A percentile compares a stretch with the other conserved stretches of the same genome.
Conservation (phyloP, 345 rosid species). For the Trapa bicornis region DNA sequence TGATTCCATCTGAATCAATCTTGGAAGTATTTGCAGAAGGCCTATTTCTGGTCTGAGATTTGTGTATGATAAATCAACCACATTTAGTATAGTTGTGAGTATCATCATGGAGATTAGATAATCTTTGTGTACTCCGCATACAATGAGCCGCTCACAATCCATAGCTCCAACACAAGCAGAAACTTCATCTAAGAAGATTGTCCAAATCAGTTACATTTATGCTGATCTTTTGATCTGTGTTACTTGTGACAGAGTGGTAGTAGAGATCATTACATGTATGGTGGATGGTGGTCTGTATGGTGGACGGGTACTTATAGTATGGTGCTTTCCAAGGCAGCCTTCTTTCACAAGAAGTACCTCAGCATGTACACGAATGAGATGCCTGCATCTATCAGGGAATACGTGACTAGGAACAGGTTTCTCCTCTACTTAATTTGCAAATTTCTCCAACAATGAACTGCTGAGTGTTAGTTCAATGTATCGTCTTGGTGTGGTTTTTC, state of each 20-base stretch:
- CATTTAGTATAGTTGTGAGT: not conserved
- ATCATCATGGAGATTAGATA: not conserved
- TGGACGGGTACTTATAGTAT: constrained; percentile 93
- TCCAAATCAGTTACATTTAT: not conserved
- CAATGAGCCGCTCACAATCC: not conserved
- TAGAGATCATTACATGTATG: constrained; percentile 37
- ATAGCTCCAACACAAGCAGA: not conserved
- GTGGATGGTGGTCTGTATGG: constrained; percentile 99
- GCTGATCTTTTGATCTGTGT: not conserved
- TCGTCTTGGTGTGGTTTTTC: constrained; percentile 6
- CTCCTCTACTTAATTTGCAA: constrained; percentile 2
- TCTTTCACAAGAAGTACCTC: constrained; percentile 91
- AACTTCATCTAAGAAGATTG: not conserved
- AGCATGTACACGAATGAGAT: constrained; percentile 64
- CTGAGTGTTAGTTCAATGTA: not conserved
- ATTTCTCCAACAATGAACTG: not conserved
- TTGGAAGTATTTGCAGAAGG: not conserved
- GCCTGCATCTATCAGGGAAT: constrained; percentile 74
- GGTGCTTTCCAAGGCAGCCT: constrained; percentile 95
- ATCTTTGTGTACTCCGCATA: not conserved
- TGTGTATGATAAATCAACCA: not conserved
- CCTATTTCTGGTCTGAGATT: not conserved
- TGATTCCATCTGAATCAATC: not conserved
- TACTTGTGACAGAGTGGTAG: constrained; percentile 41
- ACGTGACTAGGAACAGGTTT: constrained; percentile 60